Percentiles rank a stretch among this genome's conserved stretches.
These are phyloP conservation scores for Venturia aucupariae DNA, from an alignment of 2,329 filamentous ascomycete species.

Conservation along the genomic window DNA sequence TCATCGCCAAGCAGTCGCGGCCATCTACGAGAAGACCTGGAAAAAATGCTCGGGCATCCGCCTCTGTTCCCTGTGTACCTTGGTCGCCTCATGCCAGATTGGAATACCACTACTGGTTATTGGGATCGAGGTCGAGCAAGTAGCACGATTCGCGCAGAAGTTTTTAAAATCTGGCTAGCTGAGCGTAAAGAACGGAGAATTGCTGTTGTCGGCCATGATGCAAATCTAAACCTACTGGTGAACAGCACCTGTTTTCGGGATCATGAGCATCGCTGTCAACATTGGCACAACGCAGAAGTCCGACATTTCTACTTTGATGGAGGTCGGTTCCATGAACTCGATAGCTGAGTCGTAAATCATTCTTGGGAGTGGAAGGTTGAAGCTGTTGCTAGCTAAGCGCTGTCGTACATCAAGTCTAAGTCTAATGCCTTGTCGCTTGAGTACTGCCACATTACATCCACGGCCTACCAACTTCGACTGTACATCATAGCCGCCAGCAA, in stretches of 20 bases:
- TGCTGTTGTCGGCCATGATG: slow-evolving; percentile 4
- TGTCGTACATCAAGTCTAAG: too few relatives aligned
- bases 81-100: neutral
- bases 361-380: too few relatives aligned
- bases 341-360: too few relatives aligned
- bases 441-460: too few relatives aligned
- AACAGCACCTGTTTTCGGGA: slow-evolving; percentile 6
- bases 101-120: neutral
- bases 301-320: neutral
- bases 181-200: neutral
- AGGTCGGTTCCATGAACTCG: neutral
- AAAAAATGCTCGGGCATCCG: neutral
- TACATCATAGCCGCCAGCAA: too few relatives aligned
- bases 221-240: neutral
- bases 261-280: neutral
- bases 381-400: too few relatives aligned
- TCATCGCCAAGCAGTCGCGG: neutral
- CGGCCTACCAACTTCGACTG: too few relatives aligned
- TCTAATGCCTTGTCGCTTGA: too few relatives aligned
- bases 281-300: slow-evolving; percentile 2
- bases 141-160: neutral
- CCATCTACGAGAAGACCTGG: neutral
- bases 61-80: neutral
- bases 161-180: neutral
- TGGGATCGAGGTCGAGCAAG: neutral